Conservation (phyloP, 1,284 basidiomycete species). For the Wallemia hederae region DNA sequence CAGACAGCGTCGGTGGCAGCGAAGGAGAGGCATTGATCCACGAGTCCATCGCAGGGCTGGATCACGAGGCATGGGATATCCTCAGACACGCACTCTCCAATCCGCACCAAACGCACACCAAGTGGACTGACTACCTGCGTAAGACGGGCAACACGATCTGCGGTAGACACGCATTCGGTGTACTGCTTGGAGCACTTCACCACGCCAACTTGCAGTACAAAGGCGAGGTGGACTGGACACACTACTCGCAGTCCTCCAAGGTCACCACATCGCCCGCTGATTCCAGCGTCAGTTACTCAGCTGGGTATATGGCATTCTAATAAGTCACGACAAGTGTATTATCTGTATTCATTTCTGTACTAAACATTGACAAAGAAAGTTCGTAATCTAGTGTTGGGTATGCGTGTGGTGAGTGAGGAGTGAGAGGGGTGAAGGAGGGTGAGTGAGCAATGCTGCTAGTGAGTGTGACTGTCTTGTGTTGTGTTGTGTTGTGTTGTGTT, state of each 20-base stretch:
- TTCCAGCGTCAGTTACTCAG: not conserved
- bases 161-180: conserved; percentile 78
- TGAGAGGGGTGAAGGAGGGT: not conserved
- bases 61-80: conserved; percentile 46
- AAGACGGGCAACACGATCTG: conserved; percentile 88
- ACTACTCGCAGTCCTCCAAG: not conserved
- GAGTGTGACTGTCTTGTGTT: no score
- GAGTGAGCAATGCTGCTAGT: no score
- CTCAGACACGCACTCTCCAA: conserved; percentile 27
- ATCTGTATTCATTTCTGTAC: no score
- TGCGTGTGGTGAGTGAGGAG: not conserved
- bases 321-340: no score
- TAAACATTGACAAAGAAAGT: no score
- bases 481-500: no score
- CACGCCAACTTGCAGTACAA: not conserved
- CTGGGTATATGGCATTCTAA: not conserved
- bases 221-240: not conserved
- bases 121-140: conserved; percentile 44
- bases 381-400: not conserved
- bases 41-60: conserved; percentile 39
- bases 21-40: conserved; percentile 27
- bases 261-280: not conserved
- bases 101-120: conserved; percentile 25
- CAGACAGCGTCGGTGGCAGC: conserved; percentile 11
- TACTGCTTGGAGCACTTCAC: conserved; percentile 48